Base-by-base conservation (phyloP, 768 basidiomycete genomes). In the Asterophora parasitica region DNA sequence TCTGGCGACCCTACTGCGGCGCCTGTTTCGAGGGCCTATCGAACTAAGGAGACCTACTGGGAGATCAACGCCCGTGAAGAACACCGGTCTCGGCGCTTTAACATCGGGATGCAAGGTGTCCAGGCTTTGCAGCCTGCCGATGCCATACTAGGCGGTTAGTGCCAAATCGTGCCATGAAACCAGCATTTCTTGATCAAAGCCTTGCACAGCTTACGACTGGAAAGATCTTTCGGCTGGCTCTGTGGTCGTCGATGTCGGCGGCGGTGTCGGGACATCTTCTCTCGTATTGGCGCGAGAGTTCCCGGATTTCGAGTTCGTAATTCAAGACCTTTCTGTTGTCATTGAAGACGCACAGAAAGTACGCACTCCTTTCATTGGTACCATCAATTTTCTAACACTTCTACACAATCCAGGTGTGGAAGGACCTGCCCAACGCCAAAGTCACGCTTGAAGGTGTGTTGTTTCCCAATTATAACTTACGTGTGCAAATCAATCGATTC, bases 211-310 rank as follows among this genome's bases (percentile, higher is more conserved):
- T 1, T 53, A 49, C 42, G 48, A 50, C 2, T 53, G 52, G 52
- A 37, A 11, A 3, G 32, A 17, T 9, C 39, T 53, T 32, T 27
- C 44, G 12, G 44, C 39, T 10, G 47, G 39, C 30, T 53, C 51
- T 40, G 46, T 71, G 69, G 46, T 58, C 63, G 4, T 54, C 55
- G 30, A 31, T 31, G 30, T 31, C 12, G 30, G 30, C 30, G 69
- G 68, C 7, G 64, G 65, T 19, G 42, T 65, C 11, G 71, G 71
- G 1, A 54, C 59, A 9, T 53, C 58, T 6, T 60, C 64, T 1
- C 48, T 71, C 9, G 49, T 51, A 7, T 37, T 73, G 23, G 52
- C 59, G 1, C 62, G 64, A 28, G 55, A 53, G 2, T 62, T 37
- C n/a, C 36, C 36, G 3, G 36, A 37, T 1, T 13, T 37, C 3